These are phyloP conservation scores for Phytophthora brassicae DNA, from an alignment of 352 stramenopile species.

Conservation along the genomic window DNA sequence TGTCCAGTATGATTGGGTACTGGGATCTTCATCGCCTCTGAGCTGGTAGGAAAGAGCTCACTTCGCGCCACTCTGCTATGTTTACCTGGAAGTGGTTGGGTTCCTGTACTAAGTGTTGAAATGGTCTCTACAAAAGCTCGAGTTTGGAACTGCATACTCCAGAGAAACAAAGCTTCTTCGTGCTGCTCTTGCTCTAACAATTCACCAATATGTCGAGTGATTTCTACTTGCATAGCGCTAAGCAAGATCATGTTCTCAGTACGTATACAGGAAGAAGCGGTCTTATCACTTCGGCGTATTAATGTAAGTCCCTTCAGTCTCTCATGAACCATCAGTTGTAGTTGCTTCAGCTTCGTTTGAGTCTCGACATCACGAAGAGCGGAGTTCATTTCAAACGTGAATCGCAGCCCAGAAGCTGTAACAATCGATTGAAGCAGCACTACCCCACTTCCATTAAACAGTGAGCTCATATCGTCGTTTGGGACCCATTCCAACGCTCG, in stretches of 20 bases:
- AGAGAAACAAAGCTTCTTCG: conserved; percentile 42
- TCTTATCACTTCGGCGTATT: conserved; percentile 1
- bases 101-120: neutral
- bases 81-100: conserved; percentile 15
- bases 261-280: conserved; percentile 4
- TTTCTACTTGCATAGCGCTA: conserved; percentile 16
- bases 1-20: conserved; percentile 9
- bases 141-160: conserved; percentile 43
- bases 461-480: neutral
- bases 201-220: conserved; percentile 16
- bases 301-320: conserved; percentile 3
- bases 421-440: conserved; percentile 41
- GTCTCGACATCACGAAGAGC: neutral
- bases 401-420: conserved; percentile 21
- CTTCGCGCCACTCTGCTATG: conserved; percentile 16
- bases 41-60: conserved; percentile 18
- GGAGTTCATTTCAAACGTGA: conserved; percentile 42
- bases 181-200: conserved; percentile 11
- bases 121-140: conserved; percentile 21
- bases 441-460: neutral
- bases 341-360: neutral
- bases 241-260: conserved; percentile 43
- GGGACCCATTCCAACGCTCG: conserved; percentile 27
- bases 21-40: conserved; percentile 6
- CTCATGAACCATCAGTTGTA: neutral